Conservation (phyloP, 2,329 filamentous ascomycete species). For the Aspergillus arachidicola region DNA sequence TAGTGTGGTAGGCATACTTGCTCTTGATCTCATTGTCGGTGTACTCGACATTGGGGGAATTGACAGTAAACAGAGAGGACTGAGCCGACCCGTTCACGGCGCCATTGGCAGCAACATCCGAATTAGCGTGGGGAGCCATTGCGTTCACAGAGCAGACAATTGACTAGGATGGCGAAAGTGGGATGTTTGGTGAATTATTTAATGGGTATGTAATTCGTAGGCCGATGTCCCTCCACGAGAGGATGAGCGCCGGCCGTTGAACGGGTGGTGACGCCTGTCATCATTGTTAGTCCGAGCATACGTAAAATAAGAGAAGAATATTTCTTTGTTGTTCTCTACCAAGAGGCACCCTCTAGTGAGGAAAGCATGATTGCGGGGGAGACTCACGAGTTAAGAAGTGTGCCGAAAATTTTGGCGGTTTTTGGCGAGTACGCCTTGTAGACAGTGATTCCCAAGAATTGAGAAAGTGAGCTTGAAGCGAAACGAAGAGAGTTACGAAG, state of each 20-base stretch:
- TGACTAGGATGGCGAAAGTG: conserved; percentile 55
- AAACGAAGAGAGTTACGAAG: conserved; percentile 19
- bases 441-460: conserved; percentile 53
- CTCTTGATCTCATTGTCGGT: conserved; percentile 84
- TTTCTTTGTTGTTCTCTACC: background rate
- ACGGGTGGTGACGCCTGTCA: conserved; percentile 85
- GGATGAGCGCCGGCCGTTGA: conserved; percentile 94
- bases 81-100: conserved; percentile 56
- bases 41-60: conserved; percentile 91
- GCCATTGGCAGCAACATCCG: conserved; percentile 56
- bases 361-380: conserved; percentile 1
- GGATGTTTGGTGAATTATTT: conserved; percentile 43
- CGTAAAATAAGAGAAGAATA: conserved; percentile 3
- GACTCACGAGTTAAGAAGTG: conserved; percentile 92
- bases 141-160: conserved; percentile 40
- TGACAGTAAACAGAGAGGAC: conserved; percentile 73
- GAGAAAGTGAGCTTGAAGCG: conserved; percentile 29
- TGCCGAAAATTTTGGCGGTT: conserved; percentile 96
- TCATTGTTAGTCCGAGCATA: conserved; percentile 1
- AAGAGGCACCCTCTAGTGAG: background rate
- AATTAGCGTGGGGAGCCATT: conserved; percentile 93
- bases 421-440: conserved; percentile 60
- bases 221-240: conserved; percentile 78
- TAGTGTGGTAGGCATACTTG: conserved; percentile 96
- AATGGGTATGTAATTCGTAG: conserved; percentile 50